phyloP scores from a whole-genome alignment of 768 basidiomycete genomes.

The Butyriboletus loyo region DNA sequence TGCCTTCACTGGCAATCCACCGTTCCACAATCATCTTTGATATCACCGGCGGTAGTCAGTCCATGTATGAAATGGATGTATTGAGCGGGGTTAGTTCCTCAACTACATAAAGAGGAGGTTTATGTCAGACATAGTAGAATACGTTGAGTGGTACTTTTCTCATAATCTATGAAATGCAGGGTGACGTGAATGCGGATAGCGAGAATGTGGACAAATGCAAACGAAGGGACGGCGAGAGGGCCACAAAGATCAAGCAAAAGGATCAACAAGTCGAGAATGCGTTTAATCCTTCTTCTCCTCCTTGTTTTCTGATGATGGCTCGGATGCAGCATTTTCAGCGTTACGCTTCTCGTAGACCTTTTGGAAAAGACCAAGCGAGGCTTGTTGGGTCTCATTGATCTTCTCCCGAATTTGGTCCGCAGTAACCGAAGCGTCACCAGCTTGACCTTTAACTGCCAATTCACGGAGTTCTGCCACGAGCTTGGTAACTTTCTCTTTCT shows the following conservation, averaged over 20 bases:
- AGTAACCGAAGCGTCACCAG: slow-evolving; percentile 75
- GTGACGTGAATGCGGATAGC: slow-evolving; percentile 5
- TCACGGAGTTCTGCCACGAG: slow-evolving; percentile 87
- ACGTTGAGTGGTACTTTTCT: slow-evolving; percentile 29
- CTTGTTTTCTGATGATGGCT: slow-evolving; percentile 43
- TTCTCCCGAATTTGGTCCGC: slow-evolving; percentile 89
- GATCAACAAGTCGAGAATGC: neutral
- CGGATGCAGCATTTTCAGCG: slow-evolving; percentile 58
- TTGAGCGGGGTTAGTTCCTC: slow-evolving; percentile 28
- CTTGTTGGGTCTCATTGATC: slow-evolving; percentile 91
- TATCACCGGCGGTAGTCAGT: neutral
- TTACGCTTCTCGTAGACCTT: slow-evolving; percentile 94
- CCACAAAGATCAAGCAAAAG: slow-evolving; percentile 12
- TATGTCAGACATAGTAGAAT: slow-evolving; percentile 17
- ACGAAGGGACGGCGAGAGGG: slow-evolving; percentile 24
- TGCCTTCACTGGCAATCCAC: neutral
- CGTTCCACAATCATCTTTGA: neutral
- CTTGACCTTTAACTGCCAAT: slow-evolving; percentile 85
- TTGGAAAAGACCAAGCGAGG: slow-evolving; percentile 95
- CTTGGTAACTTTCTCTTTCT: slow-evolving; percentile 92
- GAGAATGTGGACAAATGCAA: slow-evolving; percentile 13
- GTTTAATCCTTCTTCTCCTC: slow-evolving; percentile 85
- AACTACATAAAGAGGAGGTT: slow-evolving; percentile 9
- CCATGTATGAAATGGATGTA: neutral
- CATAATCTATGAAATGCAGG: slow-evolving; percentile 28